phyloP scores from a whole-genome alignment of 306 rosid species.

The Acmispon strigosus region DNA sequence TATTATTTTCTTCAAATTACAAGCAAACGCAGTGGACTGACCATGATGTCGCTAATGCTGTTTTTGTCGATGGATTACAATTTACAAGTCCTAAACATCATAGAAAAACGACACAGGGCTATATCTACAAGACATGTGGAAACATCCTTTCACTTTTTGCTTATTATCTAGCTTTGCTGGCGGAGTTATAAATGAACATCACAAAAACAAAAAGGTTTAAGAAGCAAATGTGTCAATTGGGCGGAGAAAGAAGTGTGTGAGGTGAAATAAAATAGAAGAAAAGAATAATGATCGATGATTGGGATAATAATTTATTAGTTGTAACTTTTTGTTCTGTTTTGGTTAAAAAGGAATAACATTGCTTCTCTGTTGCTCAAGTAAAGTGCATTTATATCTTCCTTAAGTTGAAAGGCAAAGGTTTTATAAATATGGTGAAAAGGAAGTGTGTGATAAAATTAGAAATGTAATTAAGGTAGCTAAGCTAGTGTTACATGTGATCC shows the following conservation, averaged over 20 bases:
- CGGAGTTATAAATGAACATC: constrained; percentile 6
- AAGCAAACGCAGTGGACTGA: constrained; percentile 5
- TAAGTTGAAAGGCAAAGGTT: constrained; percentile 34
- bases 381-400: constrained; percentile 35
- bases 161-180: constrained; percentile 11
- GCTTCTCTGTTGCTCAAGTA: constrained; percentile 33
- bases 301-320: background rate
- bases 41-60: constrained; percentile 13
- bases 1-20: background rate
- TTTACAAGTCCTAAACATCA: background rate
- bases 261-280: constrained; percentile 11
- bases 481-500: background rate
- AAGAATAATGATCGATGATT: background rate
- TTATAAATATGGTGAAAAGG: background rate
- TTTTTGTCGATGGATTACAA: background rate
- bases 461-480: background rate
- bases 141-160: background rate
- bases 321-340: background rate
- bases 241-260: constrained; percentile 26
- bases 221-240: constrained; percentile 18
- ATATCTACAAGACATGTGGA: constrained; percentile 17
- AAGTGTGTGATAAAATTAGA: background rate
- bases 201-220: background rate
- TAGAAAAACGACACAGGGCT: constrained; percentile 9
- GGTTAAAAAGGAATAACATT: constrained; percentile 15